These are phyloP conservation scores for Pseudonectria buxi DNA, from an alignment of 2,329 filamentous ascomycete genomes.

Conservation along the genomic window DNA sequence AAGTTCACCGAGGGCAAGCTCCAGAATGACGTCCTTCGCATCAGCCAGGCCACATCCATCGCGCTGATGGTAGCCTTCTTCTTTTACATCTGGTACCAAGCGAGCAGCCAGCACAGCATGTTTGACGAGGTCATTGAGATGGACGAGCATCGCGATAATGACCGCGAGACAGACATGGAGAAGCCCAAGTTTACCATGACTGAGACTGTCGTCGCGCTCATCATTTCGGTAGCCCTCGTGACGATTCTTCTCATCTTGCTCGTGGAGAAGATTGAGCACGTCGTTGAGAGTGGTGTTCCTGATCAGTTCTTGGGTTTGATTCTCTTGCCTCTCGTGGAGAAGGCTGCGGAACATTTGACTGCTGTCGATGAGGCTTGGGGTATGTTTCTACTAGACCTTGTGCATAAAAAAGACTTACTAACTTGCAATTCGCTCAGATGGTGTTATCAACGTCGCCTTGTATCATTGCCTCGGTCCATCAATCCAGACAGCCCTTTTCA, in stretches of 20 bases:
- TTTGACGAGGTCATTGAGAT: slow-evolving; percentile 49
- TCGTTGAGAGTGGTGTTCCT: slow-evolving; percentile 26
- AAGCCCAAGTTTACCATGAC: slow-evolving; percentile 61
- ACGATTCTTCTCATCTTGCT: slow-evolving; percentile 60
- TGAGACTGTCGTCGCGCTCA: slow-evolving; percentile 54
- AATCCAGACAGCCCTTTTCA: slow-evolving; percentile 70
- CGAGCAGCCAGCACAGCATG: slow-evolving; percentile 57
- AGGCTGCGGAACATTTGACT: slow-evolving; percentile 63
- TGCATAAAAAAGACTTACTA: accelerated
- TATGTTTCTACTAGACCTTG: slow-evolving; percentile 1
- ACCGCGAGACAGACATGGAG: slow-evolving; percentile 47
- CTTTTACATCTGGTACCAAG: slow-evolving; percentile 53
- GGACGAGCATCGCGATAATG: slow-evolving; percentile 47
- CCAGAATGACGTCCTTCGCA: slow-evolving; percentile 42
- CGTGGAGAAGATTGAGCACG: slow-evolving; percentile 57
- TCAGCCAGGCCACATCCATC: slow-evolving; percentile 56
- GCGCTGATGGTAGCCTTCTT: slow-evolving; percentile 55
- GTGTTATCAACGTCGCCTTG: slow-evolving; percentile 61
- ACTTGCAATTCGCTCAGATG: slow-evolving; percentile 30
- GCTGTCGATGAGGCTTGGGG: slow-evolving; percentile 63
- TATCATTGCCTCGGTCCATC: slow-evolving; percentile 67
- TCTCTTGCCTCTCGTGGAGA: slow-evolving; percentile 61
- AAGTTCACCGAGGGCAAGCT: slow-evolving; percentile 31
- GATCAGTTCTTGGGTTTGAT: slow-evolving; percentile 46
- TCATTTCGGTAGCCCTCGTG: slow-evolving; percentile 51